These are phyloP conservation scores for Akanthomyces muscarius DNA, from an alignment of 2,329 filamentous ascomycete species.

Conservation along the genomic window DNA sequence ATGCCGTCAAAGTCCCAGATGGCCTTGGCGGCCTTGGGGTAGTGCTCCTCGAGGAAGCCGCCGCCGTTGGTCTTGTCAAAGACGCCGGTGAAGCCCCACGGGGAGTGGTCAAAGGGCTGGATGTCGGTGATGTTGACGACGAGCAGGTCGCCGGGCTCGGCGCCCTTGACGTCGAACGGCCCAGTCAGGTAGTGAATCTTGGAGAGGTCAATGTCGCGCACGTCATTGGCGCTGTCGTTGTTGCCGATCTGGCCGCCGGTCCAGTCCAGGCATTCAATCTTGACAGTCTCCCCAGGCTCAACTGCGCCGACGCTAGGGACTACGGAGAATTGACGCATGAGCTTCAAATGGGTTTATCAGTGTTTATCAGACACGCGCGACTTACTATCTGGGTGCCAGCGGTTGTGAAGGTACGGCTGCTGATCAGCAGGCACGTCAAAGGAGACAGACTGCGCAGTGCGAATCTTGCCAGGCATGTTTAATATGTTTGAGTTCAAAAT, in stretches of 20 bases:
- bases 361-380: constrained; percentile 8
- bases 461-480: constrained; percentile 46
- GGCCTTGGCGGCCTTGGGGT: constrained; percentile 67
- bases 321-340: constrained; percentile 31
- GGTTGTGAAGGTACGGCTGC: constrained; percentile 70
- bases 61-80: constrained; percentile 81
- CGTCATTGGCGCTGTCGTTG: constrained; percentile 84
- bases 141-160: constrained; percentile 79
- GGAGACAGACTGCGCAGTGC: constrained; percentile 69
- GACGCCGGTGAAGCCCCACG: constrained; percentile 86
- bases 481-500: background rate
- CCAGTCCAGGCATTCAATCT: constrained; percentile 91
- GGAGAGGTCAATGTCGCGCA: constrained; percentile 79
- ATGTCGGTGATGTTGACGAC: constrained; percentile 91
- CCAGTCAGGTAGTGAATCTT: constrained; percentile 84
- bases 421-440: constrained; percentile 67
- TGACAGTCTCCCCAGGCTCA: constrained; percentile 80
- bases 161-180: constrained; percentile 80
- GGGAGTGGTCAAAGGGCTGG: constrained; percentile 78
- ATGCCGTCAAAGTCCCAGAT: constrained; percentile 57
- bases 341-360: constrained; percentile 5
- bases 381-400: constrained; percentile 88
- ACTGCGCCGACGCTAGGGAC: constrained; percentile 72
- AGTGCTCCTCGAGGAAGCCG: constrained; percentile 83
- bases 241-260: constrained; percentile 81